These are phyloP conservation scores for Ophiobolus disseminans DNA, from an alignment of 2,329 filamentous ascomycete species.

Conservation along the genomic window DNA sequence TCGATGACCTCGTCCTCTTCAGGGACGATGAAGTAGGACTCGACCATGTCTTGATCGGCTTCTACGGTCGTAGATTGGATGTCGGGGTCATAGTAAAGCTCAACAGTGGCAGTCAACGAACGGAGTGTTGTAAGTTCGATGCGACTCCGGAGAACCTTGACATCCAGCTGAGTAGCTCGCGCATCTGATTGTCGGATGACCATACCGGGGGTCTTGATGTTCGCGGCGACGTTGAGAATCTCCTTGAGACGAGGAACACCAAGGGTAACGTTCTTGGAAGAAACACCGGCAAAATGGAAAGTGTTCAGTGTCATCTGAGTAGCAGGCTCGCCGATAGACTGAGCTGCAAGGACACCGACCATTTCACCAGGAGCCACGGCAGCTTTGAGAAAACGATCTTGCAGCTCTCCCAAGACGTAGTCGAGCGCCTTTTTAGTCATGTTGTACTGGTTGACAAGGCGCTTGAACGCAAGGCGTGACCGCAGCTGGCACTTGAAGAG, in stretches of 20 bases:
- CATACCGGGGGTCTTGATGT: slow-evolving; percentile 99
- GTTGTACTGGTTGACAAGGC: slow-evolving; percentile 82
- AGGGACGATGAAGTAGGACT: slow-evolving; percentile 94
- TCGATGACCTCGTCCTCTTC: slow-evolving; percentile 70
- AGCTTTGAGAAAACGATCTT: slow-evolving; percentile 84
- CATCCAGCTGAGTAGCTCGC: slow-evolving; percentile 74
- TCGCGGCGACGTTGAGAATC: slow-evolving; percentile 95
- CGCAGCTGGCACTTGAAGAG: slow-evolving; percentile 92
- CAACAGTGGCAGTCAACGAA: slow-evolving; percentile 87
- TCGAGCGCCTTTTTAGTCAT: slow-evolving; percentile 92
- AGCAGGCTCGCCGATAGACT: slow-evolving; percentile 97
- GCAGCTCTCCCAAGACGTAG: slow-evolving; percentile 88
- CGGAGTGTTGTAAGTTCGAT: slow-evolving; percentile 95
- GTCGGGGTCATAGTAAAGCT: slow-evolving; percentile 97
- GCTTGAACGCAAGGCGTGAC: slow-evolving; percentile 90
- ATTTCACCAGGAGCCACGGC: slow-evolving; percentile 94
- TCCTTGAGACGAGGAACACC: slow-evolving; percentile 99
- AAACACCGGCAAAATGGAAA: slow-evolving; percentile 99
- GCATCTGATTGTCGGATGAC: slow-evolving; percentile 77
- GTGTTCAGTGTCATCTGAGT: slow-evolving; percentile 99
- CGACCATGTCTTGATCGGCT: slow-evolving; percentile 90
- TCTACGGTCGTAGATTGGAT: slow-evolving; percentile 84
- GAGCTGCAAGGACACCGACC: slow-evolving; percentile 96
- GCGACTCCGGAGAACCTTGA: slow-evolving; percentile 83
- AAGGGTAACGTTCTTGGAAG: slow-evolving; percentile 98